A percentile compares a stretch with the other conserved stretches of the same genome.
phyloP scores from a whole-genome alignment of 1,284 basidiomycete species.

The Vanrija sp. region DNA sequence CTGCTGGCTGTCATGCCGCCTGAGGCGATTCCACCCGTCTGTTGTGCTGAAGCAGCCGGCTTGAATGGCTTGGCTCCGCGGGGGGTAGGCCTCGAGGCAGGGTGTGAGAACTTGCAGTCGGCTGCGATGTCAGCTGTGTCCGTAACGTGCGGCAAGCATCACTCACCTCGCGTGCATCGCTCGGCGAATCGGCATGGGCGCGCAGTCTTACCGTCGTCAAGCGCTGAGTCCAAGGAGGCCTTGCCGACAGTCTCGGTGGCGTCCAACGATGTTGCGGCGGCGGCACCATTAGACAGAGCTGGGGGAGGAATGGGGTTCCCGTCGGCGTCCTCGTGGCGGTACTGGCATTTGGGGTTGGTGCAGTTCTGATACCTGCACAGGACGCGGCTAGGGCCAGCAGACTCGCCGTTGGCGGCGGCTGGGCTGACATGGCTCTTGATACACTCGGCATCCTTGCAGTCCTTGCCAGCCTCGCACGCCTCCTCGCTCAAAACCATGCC shows the following conservation, averaged over 20 bases:
- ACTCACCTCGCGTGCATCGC: constrained; percentile 39
- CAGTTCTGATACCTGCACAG: constrained; percentile 49
- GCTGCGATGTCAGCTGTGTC: constrained; percentile 7
- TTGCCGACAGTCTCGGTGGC: constrained; percentile 30
- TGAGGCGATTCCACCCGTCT: constrained; percentile 6
- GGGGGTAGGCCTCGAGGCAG: constrained; percentile 27
- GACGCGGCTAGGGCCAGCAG: constrained; percentile 39
- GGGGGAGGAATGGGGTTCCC: constrained; percentile 49
- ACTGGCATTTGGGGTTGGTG: constrained; percentile 48
- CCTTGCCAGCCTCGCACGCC: constrained; percentile 69
- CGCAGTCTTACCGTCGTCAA: constrained; percentile 28
- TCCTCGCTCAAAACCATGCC: constrained; percentile 91
- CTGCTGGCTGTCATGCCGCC: constrained; percentile 32
- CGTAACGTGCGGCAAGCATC: neutral
- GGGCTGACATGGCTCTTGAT: constrained; percentile 83
- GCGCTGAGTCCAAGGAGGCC: constrained; percentile 12
- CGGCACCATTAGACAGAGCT: constrained; percentile 32
- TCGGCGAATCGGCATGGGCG: constrained; percentile 39
- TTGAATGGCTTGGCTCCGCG: constrained; percentile 7
- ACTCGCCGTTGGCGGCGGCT: constrained; percentile 56
- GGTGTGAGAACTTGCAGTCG: constrained; percentile 41
- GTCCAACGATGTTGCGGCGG: constrained; percentile 5
- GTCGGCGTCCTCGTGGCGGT: constrained; percentile 47
- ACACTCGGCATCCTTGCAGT: constrained; percentile 87
- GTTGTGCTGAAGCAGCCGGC: neutral